Evolutionary conservation across 371 early-diverging fungal genomes (phyloP), one percentile per base, ranked within the genome.

Genomic region (Mucor ambiguus): DNA sequence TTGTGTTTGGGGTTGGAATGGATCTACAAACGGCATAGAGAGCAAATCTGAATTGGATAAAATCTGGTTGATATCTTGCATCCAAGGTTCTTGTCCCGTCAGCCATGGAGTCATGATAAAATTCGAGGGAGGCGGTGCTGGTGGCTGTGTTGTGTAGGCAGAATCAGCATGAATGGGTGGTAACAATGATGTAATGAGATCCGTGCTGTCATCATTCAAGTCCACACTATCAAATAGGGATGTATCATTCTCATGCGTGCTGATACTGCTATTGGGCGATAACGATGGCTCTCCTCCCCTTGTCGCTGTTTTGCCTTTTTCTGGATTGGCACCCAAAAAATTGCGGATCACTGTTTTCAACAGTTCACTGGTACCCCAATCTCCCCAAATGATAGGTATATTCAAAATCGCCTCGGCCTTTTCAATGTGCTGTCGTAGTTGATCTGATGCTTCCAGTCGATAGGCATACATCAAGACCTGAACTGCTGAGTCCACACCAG

Each of bases 401-500:
- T 22, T 29, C 18, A 67, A 37, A 16, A 71, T 55, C 2, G 12
- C 38, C 28, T 59, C 41, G 29, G 58, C 46, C 37, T 60, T 28
- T 14, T 67, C 64, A 26, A 71, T 28, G 30, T 71, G 55, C 24
- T 71, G 35, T 30, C 67, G 58, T 28, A 56, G 26, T 3, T 37
- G 12, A 11, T 55, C n/a, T 1, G 55, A 58, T 14, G 16, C 32
- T 37, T 66, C 66, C 9, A 67, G 20, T 44, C 33, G 52, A 30
- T 67, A 67, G 9, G 60, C 28, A 38, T 71, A 63, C 71, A 71
- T 71, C 33, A 67, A 30, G 9, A 71, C 48, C 22, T 62, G 67
- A 5, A 56, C 30, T 6, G 59, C 55, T 29, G 63, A 48, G 56
- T 71, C 67, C 24, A 71, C 9, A 28, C 60, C 37, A 26, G 62